phyloP scores from a whole-genome alignment of 1,139 yeast genomes.

The Saccharomyces pastorianus region DNA sequence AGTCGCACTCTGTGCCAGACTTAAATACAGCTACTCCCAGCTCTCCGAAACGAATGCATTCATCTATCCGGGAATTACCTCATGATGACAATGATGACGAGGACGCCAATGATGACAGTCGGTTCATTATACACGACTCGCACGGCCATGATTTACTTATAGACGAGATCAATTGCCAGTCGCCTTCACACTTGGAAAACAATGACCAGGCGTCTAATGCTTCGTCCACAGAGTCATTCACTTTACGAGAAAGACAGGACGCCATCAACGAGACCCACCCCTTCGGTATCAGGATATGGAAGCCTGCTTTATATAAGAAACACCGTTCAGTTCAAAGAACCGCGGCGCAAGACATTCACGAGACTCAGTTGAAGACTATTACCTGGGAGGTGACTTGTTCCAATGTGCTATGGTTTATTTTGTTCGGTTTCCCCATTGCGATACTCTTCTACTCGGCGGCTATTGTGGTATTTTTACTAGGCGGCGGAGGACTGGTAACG shows the following conservation, averaged over 20 bases:
- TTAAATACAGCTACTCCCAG: neutral
- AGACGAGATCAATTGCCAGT: neutral
- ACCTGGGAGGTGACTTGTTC: constrained; percentile 59
- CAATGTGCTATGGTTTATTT: constrained; percentile 66
- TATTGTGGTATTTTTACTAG: constrained; percentile 39
- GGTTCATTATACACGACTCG: constrained; percentile 11
- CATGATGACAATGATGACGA: constrained; percentile 12
- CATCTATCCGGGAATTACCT: constrained; percentile 4
- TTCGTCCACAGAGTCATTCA: constrained; percentile 72
- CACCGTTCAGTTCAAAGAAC: constrained; percentile 83
- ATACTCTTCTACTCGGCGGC: constrained; percentile 45
- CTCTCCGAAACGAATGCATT: neutral
- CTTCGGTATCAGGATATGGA: constrained; percentile 96
- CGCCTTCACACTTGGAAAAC: neutral
- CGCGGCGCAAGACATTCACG: constrained; percentile 92
- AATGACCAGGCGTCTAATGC: constrained; percentile 40
- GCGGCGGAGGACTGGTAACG: constrained; percentile 34
- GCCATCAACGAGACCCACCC: constrained; percentile 97
- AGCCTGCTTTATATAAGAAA: constrained; percentile 92
- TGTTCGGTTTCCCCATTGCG: constrained; percentile 61
- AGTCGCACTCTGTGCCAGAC: neutral
- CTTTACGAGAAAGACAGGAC: constrained; percentile 87
- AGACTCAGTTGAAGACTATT: constrained; percentile 43
- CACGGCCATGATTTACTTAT: neutral
- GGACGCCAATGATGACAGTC: constrained; percentile 29